Evolutionary conservation across 768 basidiomycete genomes (phyloP), one percentile per base, ranked within the genome.

Genomic region (Leccinellum albellum): DNA sequence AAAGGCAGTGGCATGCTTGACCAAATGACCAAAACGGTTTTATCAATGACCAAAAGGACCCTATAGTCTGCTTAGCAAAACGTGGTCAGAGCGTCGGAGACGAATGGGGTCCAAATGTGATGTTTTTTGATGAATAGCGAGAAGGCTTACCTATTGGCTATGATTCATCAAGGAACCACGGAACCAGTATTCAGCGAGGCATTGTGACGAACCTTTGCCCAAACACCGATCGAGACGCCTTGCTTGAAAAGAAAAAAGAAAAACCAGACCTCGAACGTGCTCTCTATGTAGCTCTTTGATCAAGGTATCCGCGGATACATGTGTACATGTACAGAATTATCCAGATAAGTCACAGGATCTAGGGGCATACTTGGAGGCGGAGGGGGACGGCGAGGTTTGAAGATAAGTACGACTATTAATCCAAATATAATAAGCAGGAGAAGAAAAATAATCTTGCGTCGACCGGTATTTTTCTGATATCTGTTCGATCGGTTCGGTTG

Each of bases 391-490:
- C 85, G 86, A 45, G 95, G 94, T 76, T 97, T 98, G 79, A 96
- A 92, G 56, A 98, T 88, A 66, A 99, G 81, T 50, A 94, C 83
- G 60, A 98, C 65, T 66, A 96, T 81, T 55, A 94, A 82, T 14
- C 89, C 92, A 66, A 94, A 82, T 65, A 98, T 95, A 68, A 96
- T 82, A 35, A 99, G 81, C 48, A 98, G 60, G 40, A 99, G 82
- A 48, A 98, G 80, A 69, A 98, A 89, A 56, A 99, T 98, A 73
- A 94, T 93, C 70, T 89, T 87, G 74, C 96, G 82, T 67, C 92
- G 82, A 42, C 96, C 94, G 2, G 95, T 94, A 67, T 89, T 94
- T 68, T 88, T 88, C 76, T 99, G 97, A 74, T 98, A 96, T 61
- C 92, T 94, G 70, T 50, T 35, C 48, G 37, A 54, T 26, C 3